phyloP scores from a whole-genome alignment of 768 basidiomycete genomes.

The Boletus rubroflammeus region DNA sequence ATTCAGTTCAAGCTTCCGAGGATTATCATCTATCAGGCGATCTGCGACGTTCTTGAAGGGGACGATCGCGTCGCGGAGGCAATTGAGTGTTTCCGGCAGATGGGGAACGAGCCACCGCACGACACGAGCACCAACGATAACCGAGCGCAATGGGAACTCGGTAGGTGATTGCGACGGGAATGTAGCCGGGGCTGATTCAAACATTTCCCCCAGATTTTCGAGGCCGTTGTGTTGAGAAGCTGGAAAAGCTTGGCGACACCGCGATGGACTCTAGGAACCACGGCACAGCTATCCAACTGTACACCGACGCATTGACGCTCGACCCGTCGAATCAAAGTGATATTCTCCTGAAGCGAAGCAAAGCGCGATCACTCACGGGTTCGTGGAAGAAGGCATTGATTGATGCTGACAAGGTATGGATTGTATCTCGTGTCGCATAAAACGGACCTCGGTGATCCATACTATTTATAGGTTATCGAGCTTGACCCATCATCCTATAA shows the following conservation, averaged over 20 bases:
- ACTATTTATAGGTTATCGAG: constrained; percentile 1
- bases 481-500: neutral
- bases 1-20: neutral
- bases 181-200: neutral
- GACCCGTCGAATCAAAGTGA: neutral
- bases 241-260: neutral
- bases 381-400: constrained; percentile 1
- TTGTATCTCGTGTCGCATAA: neutral
- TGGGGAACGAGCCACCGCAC: neutral
- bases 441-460: neutral
- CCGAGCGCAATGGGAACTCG: neutral
- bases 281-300: neutral
- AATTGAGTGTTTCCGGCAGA: neutral
- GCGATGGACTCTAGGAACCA: neutral
- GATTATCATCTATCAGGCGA: neutral
- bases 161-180: neutral
- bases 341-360: constrained; percentile 3
- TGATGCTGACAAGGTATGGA: constrained; percentile 6
- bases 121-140: neutral
- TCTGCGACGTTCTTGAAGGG: neutral
- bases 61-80: neutral
- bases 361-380: neutral
- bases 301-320: neutral
- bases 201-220: neutral
- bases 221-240: neutral